A percentile compares a stretch with the other conserved stretches of the same genome.
These are phyloP conservation scores for Metarhizium sp. DNA, from an alignment of 2,329 filamentous ascomycete species.

Conservation along the genomic window DNA sequence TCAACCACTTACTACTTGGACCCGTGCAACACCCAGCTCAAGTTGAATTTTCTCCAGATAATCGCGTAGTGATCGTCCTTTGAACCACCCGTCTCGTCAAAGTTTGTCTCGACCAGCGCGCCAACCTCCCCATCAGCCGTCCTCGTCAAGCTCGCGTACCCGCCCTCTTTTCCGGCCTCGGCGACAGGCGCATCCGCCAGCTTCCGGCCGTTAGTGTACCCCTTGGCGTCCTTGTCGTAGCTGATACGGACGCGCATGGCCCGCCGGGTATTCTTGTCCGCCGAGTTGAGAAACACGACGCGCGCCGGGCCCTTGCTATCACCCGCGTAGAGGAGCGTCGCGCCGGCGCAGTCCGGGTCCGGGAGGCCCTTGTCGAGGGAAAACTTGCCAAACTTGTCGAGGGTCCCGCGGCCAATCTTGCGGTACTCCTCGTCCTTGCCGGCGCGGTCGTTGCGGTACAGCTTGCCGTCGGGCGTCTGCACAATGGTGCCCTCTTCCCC, in stretches of 20 bases:
- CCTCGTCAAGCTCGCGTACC: slow-evolving; percentile 13
- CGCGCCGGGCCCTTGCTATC: slow-evolving; percentile 8
- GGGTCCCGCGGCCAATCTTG: slow-evolving; percentile 9
- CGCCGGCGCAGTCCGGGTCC: slow-evolving; percentile 8
- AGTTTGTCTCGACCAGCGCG: slow-evolving; percentile 11
- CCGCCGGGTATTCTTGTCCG: slow-evolving; percentile 8
- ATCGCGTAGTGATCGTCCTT: slow-evolving; percentile 8
- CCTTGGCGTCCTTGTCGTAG: slow-evolving; percentile 11
- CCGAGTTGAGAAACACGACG: slow-evolving; percentile 12
- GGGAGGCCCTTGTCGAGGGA: slow-evolving; percentile 9
- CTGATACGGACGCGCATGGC: slow-evolving; percentile 11
- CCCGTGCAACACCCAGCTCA: slow-evolving; percentile 11
- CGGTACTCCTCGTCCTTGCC: slow-evolving; percentile 6
- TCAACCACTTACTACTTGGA: slow-evolving; percentile 4
- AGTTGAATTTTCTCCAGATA: slow-evolving; percentile 9
- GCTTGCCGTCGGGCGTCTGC: slow-evolving; percentile 10
- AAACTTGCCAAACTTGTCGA: slow-evolving; percentile 8
- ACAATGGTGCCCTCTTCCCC: slow-evolving; percentile 12
- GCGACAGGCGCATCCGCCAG: slow-evolving; percentile 8
- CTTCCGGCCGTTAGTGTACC: slow-evolving; percentile 10
- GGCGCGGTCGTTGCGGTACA: slow-evolving; percentile 12
- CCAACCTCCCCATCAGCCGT: slow-evolving; percentile 11
- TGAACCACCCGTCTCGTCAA: slow-evolving; percentile 7
- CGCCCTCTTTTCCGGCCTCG: slow-evolving; percentile 10
- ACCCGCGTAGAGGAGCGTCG: slow-evolving; percentile 6